Percentiles rank a stretch among this genome's conserved stretches.
Conservation (phyloP, 306 rosid genomes). For the Parietaria judaica region DNA sequence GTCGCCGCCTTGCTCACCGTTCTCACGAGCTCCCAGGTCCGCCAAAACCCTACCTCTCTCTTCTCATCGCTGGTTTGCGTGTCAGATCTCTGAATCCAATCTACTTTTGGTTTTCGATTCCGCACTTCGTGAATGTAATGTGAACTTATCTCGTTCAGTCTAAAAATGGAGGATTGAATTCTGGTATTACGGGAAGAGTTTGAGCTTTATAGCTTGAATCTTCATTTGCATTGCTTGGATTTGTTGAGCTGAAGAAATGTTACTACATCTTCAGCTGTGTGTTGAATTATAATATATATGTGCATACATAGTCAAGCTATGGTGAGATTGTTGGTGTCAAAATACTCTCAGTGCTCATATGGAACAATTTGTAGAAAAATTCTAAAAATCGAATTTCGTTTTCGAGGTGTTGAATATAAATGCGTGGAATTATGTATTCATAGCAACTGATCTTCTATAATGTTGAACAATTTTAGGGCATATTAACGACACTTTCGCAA, state of each 20-base stretch:
- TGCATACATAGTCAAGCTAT: neutral
- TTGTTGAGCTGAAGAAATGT: constrained; percentile 10
- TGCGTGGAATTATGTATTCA: neutral
- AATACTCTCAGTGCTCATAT: no score
- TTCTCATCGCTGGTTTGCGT: neutral
- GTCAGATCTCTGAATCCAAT: constrained; percentile 14
- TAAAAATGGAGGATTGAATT: neutral
- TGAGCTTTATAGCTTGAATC: neutral
- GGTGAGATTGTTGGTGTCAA: no score
- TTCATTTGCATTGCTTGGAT: constrained; percentile 3
- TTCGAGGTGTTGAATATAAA: neutral
- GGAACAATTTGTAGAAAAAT: no score
- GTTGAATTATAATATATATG: neutral
- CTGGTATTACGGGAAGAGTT: neutral
- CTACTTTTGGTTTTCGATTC: neutral
- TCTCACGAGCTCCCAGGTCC: constrained; percentile 62
- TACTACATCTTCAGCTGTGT: neutral
- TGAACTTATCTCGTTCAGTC: neutral
- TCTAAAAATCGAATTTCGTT: neutral
- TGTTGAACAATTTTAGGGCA: constrained; percentile 45
- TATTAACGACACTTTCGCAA: constrained; percentile 80
- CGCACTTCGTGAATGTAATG: neutral
- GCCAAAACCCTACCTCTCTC: constrained; percentile 2
- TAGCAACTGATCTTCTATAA: constrained; percentile 1
- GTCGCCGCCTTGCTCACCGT: constrained; percentile 54